Evolutionary conservation across 78 protist species (phyloP).

Genomic region (Isochrysis galbana): DNA sequence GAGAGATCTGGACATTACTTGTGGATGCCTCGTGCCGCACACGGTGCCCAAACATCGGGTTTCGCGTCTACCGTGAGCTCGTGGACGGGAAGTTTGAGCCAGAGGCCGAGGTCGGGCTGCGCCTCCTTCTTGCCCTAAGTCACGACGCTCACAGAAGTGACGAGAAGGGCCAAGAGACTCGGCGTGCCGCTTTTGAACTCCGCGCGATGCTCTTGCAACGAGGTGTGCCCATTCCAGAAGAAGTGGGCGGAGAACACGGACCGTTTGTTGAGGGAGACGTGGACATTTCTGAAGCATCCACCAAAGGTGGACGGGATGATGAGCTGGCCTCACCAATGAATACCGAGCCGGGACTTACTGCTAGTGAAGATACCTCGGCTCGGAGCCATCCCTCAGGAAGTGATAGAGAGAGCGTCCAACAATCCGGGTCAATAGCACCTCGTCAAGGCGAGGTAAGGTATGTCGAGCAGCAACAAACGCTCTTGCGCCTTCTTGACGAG

Average conservation of each 20-base stretch:
- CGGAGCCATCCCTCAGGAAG: too few relatives aligned
- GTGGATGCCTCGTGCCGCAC: background rate
- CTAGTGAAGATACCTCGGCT: too few relatives aligned
- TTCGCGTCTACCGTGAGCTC: background rate
- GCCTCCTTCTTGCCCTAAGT: background rate
- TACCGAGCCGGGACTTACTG: too few relatives aligned
- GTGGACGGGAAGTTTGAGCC: background rate
- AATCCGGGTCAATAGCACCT: too few relatives aligned
- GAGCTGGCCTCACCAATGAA: too few relatives aligned
- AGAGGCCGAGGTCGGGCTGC: background rate
- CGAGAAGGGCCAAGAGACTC: too few relatives aligned
- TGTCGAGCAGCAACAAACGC: background rate
- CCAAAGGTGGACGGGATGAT: too few relatives aligned
- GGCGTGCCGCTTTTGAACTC: background rate
- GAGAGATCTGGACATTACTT: background rate
- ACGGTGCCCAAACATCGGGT: background rate
- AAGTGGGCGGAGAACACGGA: background rate
- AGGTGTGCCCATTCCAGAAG: background rate
- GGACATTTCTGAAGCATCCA: too few relatives aligned
- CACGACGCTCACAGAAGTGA: too few relatives aligned
- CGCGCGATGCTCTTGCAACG: background rate
- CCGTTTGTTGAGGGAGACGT: background rate
- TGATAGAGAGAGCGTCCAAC: too few relatives aligned
- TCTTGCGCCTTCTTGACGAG: background rate
- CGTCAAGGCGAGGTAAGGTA: too few relatives aligned